Base-by-base conservation (phyloP, 2,329 filamentous ascomycete genomes). In the Colletotrichum sp. region DNA sequence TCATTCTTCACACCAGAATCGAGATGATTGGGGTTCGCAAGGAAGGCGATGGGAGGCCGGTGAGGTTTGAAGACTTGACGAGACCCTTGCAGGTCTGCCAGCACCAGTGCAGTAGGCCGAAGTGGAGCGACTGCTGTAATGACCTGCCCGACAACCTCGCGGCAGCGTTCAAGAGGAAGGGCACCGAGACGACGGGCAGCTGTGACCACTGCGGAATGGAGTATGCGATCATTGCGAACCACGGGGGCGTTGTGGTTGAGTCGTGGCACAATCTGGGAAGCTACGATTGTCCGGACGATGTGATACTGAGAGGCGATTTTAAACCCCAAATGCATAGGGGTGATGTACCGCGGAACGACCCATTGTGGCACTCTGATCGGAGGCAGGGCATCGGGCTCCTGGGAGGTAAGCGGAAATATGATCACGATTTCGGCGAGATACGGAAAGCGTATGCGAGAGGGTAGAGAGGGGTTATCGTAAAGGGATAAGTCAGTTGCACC, bases 81-180 rank as follows among this genome's bases (percentile, higher is more conserved):
- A 21, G 13, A 0, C 43, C 38, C 5, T 47, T 51, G 16, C n/a
- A 16, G n/a, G 12, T 51, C 2, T 51, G 43, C 43, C 16, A 24
- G 43, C n/a, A 51, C n/a, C n/a, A 21, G 6, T 21, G n/a, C 43
- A 24, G 43, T 24, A n/a, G n/a, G n/a, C n/a, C n/a, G n/a, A n/a
- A 9, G 7, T 9, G 12, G 1, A 8, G n/a, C 43, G 21, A 13
- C 43, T 3, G n/a, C 43, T 9, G 43, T 18, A 24, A 51, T 13
- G 6, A 6, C 6, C 21, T 51, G n/a, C n/a, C n/a, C 6, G 4
- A 4, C 4, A 12, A 0, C 43, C 43, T 51, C 4, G 3, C 3
- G 43, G 21, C 21, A 1, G 43, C 43, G 43, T 51, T 21, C 43
- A 2, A 2, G 43, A 5, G n/a, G 43, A 51, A 5, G n/a, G 3